Conservation (phyloP, 1,284 basidiomycete genomes). For the Cutaneotrichosporon sp. region DNA sequence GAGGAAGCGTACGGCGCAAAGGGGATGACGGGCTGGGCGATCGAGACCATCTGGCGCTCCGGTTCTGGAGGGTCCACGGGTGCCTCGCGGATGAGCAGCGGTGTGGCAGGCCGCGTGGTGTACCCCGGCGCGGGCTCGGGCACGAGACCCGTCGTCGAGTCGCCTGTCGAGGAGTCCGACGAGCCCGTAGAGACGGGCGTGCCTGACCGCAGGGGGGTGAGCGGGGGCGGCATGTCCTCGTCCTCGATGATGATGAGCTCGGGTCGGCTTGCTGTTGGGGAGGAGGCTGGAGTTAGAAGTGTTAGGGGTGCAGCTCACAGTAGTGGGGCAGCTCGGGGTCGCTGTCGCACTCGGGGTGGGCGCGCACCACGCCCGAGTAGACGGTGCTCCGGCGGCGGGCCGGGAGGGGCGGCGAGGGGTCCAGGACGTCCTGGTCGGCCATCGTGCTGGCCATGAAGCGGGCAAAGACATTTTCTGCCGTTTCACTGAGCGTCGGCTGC, state of each 20-base stretch:
- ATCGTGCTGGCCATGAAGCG: neutral
- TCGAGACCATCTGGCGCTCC: neutral
- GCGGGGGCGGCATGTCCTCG: neutral
- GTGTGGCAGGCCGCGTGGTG: neutral
- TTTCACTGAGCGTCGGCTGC: neutral
- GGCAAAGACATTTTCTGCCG: neutral
- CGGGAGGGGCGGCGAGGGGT: neutral
- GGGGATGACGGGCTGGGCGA: neutral
- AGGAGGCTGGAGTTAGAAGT: neutral
- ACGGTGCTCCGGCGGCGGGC: neutral
- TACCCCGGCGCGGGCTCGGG: neutral
- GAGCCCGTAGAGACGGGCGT: neutral
- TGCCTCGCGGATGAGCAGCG: neutral
- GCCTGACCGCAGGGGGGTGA: neutral
- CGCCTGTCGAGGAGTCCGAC: neutral
- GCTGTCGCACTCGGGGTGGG: constrained; percentile 1
- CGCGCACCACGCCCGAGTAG: neutral
- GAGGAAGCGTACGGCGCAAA: neutral
- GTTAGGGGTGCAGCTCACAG: neutral
- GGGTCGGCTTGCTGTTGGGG: neutral
- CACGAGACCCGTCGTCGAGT: neutral
- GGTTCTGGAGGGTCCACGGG: too few species aligned
- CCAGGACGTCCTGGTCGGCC: neutral
- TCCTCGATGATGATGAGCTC: constrained; percentile 3
- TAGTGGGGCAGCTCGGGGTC: constrained; percentile 1